phyloP scores from a whole-genome alignment of 23 red algal genomes.

The Porphyridium purpureum region DNA sequence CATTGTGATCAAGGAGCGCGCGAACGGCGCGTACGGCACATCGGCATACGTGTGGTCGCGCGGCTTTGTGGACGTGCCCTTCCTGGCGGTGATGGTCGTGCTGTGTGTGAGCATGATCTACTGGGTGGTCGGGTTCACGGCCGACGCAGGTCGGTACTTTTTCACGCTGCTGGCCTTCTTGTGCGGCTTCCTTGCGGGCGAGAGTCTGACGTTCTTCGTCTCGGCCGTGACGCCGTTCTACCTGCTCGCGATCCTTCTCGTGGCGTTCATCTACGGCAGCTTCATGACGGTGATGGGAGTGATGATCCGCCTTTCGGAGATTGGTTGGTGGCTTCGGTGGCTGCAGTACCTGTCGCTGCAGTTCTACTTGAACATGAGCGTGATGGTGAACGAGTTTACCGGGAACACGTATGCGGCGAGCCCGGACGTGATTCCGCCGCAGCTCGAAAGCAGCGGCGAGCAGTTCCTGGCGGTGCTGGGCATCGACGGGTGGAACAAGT shows the following conservation, averaged over 20 bases:
- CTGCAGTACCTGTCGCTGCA: slow-evolving; percentile 11
- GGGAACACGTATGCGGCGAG: not conserved
- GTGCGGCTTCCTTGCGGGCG: slow-evolving; percentile 26
- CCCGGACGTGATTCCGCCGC: slow-evolving; percentile 6
- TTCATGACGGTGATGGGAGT: slow-evolving; percentile 24
- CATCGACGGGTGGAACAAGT: slow-evolving; percentile 14
- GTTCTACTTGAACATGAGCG: slow-evolving; percentile 5
- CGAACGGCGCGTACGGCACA: slow-evolving; percentile 20
- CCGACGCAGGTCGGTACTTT: slow-evolving; percentile 11
- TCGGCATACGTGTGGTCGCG: slow-evolving; percentile 7
- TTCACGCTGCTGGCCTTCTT: slow-evolving; percentile 19
- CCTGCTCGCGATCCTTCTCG: slow-evolving; percentile 22
- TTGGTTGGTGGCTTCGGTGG: slow-evolving; percentile 42
- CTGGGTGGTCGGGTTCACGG: slow-evolving; percentile 21
- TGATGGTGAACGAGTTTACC: slow-evolving; percentile 33
- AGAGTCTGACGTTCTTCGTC: slow-evolving; percentile 24
- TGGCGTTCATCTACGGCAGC: slow-evolving; percentile 14
- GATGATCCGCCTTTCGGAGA: slow-evolving; percentile 9
- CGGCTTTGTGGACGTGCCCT: slow-evolving; percentile 9
- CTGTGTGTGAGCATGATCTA: slow-evolving; percentile 17
- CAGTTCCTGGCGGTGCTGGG: slow-evolving; percentile 18
- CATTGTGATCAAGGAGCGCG: slow-evolving; percentile 20
- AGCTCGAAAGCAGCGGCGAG: slow-evolving; percentile 24
- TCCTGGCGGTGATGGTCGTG: slow-evolving; percentile 11
- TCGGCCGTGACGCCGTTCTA: slow-evolving; percentile 9